Base-by-base conservation (phyloP, 202 grass and related monocot species). In the Dendrocalamus latiflorus region DNA sequence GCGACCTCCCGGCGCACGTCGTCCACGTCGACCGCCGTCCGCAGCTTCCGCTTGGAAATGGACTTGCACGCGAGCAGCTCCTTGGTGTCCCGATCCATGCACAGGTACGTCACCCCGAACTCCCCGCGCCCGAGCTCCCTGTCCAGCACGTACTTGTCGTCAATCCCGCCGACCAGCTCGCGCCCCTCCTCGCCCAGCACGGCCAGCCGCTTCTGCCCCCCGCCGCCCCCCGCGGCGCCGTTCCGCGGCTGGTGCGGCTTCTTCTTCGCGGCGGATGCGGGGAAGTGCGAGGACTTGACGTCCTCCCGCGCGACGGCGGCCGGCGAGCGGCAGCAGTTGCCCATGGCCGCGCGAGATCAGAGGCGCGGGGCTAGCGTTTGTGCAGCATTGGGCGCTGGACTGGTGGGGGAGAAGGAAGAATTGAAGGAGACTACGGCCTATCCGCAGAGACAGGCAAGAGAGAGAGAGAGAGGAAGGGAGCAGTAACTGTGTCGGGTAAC, bases 101-200 rank as follows among this genome's bases (percentile, higher is more conserved):
- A 99, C 18, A 99, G 91, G 77, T 99, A 99, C 47, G 96, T 99
- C 20, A 99, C 93, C 39, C 96, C 96, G 86, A 99, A 99, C 96
- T 99, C 96, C 6, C 96, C 96, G n/a, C 96, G 91, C 9, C 96
- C 96, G 36, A 99, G 89, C 93, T 99, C 96, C 38, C 93, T 47
- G 83, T 99, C 96, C 10, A 99, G 83, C 54, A 57, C 70, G 85
- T 99, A 99, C 87, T 86, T 95, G 34, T 92, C 96, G 51, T 99
- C 96, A 83, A 99, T 92, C 81, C 67, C 59, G 9, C 80, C 92
- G 54, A 65, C 62, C 56, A 90, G 72, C 59, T 88, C 89, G 70
- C 80, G 72, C 6, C 86, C 86, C 30, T 92, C 93, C 58, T 89
- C 88, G 28, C 75, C 87, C 45, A 99, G 96, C 33, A 99, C 96